These are phyloP conservation scores for Lojkania enalia DNA, from an alignment of 2,329 filamentous ascomycete species.

Conservation along the genomic window DNA sequence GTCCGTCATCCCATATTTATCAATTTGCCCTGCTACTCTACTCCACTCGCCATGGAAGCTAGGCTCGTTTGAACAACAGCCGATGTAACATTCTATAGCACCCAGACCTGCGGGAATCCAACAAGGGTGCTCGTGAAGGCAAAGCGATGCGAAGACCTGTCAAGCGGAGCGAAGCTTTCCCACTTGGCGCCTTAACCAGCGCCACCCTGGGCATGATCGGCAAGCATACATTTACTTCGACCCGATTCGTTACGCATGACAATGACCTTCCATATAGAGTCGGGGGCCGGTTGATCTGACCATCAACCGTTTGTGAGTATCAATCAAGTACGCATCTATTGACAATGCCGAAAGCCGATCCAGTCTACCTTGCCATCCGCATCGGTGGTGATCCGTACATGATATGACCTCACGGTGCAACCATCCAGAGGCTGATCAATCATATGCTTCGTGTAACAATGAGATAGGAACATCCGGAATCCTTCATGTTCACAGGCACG, in stretches of 20 bases:
- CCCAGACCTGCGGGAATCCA: neutral
- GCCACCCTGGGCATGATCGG: neutral
- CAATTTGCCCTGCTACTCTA: neutral
- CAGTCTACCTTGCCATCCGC: neutral
- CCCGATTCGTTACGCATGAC: conserved; percentile 1
- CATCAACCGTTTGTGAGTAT: too few relatives aligned
- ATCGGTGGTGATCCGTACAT: neutral
- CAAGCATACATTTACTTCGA: neutral
- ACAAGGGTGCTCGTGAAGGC: neutral
- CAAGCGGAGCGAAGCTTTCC: neutral
- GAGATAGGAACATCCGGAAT: neutral
- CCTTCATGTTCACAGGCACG: too few relatives aligned
- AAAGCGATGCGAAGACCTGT: neutral
- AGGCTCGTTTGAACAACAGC: conserved; percentile 1
- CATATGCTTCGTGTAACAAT: neutral
- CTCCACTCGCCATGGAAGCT: neutral
- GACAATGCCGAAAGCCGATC: conserved; percentile 3
- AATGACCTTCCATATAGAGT: conserved; percentile 29
- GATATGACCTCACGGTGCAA: neutral
- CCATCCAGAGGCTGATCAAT: neutral
- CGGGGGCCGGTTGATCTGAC: neutral
- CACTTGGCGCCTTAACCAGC: conserved; percentile 1
- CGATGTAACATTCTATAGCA: conserved; percentile 13
- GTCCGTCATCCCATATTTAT: neutral
- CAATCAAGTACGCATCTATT: neutral